These are phyloP conservation scores for Citrullus mucosospermus DNA, from an alignment of 306 rosid genomes.

Conservation along the genomic window DNA sequence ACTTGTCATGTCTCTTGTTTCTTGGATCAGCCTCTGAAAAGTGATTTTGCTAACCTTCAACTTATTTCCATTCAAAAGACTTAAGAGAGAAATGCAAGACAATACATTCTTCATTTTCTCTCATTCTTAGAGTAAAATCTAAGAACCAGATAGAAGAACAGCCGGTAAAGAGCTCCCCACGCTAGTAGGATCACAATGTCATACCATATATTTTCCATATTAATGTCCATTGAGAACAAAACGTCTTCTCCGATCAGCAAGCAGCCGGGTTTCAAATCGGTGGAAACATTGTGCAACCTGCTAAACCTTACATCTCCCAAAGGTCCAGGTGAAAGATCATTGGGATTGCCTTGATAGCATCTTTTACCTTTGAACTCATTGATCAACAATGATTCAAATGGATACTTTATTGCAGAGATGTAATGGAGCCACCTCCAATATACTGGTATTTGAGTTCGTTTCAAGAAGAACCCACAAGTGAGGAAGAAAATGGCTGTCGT, in stretches of 20 bases:
- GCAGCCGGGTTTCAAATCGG: slow-evolving; percentile 12
- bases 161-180: slow-evolving; percentile 78
- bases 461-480: slow-evolving; percentile 78
- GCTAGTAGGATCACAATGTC: slow-evolving; percentile 60
- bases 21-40: neutral
- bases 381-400: slow-evolving; percentile 69
- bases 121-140: slow-evolving; percentile 85
- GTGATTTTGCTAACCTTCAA: neutral
- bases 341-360: slow-evolving; percentile 39
- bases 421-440: slow-evolving; percentile 88
- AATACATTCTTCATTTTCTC: slow-evolving; percentile 36
- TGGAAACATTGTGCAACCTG: slow-evolving; percentile 5
- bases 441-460: slow-evolving; percentile 33
- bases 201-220: slow-evolving; percentile 27
- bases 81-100: neutral
- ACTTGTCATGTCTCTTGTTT: neutral
- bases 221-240: slow-evolving; percentile 46
- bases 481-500: slow-evolving; percentile 87
- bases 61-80: neutral
- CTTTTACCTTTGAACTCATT: slow-evolving; percentile 54
- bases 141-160: slow-evolving; percentile 70
- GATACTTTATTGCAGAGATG: slow-evolving; percentile 80
- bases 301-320: slow-evolving; percentile 36
- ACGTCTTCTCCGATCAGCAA: slow-evolving; percentile 54
- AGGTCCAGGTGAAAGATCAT: slow-evolving; percentile 61